A percentile compares a stretch with the other conserved stretches of the same genome.
phyloP scores from a whole-genome alignment of 2,329 filamentous ascomycete species.

The Alternaria arbusti region DNA sequence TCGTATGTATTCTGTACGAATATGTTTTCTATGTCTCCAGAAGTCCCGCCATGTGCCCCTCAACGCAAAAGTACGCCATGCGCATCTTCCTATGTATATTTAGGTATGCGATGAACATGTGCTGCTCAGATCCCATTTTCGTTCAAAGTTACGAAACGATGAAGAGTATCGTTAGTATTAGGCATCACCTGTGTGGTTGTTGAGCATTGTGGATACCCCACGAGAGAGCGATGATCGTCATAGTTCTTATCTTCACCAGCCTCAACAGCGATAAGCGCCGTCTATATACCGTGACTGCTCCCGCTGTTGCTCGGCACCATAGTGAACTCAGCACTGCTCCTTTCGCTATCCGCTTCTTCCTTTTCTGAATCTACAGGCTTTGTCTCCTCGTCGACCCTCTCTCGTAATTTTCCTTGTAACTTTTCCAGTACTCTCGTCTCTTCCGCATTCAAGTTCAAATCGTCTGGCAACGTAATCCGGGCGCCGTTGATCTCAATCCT shows the following conservation, averaged over 20 bases:
- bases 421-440: constrained; percentile 46
- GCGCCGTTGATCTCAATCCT: constrained; percentile 41
- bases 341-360: constrained; percentile 19
- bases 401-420: constrained; percentile 41
- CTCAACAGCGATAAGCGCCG: constrained; percentile 11
- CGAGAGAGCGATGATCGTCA: constrained; percentile 11
- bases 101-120: neutral
- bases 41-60: neutral
- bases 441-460: constrained; percentile 43
- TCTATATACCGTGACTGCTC: constrained; percentile 15
- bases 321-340: constrained; percentile 31
- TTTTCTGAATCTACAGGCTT: constrained; percentile 1
- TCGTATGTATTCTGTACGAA: neutral
- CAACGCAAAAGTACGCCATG: neutral
- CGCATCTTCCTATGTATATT: neutral
- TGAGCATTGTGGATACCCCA: constrained; percentile 4
- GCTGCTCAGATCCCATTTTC: neutral
- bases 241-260: constrained; percentile 12
- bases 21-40: neutral
- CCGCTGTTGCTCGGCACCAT: constrained; percentile 23
- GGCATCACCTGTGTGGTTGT: neutral
- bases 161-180: neutral
- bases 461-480: constrained; percentile 43
- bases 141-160: neutral
- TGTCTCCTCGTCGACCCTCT: constrained; percentile 16